Evolutionary conservation across 148 eudicot species (phyloP).

Genomic region (Rhododendron henanense): DNA sequence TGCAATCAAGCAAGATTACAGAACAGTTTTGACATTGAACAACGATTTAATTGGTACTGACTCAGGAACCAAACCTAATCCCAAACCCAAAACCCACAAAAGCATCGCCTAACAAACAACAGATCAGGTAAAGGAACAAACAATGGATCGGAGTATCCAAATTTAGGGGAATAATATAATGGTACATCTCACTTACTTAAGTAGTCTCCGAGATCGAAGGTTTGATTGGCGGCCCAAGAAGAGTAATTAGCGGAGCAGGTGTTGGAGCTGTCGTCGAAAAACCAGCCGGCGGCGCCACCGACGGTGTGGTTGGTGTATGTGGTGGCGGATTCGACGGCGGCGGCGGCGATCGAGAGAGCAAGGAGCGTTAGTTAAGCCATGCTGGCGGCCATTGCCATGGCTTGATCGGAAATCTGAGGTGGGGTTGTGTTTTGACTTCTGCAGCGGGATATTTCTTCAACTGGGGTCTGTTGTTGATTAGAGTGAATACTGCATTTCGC

Average conservation of each 20-base stretch:
- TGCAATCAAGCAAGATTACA: not conserved
- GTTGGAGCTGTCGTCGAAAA: constrained; percentile 41
- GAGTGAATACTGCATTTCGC: not conserved
- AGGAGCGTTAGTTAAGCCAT: constrained; percentile 20
- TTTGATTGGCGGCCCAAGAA: constrained; percentile 56
- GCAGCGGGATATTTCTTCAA: not conserved
- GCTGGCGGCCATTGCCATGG: constrained; percentile 5
- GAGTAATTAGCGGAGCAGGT: constrained; percentile 47
- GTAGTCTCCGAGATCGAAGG: constrained; percentile 30
- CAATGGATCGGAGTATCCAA: not conserved
- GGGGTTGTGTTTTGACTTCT: not conserved
- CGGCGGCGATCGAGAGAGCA: constrained; percentile 16
- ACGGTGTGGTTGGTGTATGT: constrained; percentile 70
- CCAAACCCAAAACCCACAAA: not conserved
- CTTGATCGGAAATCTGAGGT: not conserved
- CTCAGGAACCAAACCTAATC: not conserved
- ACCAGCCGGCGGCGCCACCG: constrained; percentile 64
- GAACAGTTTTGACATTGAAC: not conserved
- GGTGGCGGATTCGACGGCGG: constrained; percentile 22
- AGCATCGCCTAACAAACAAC: not conserved
- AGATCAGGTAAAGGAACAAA: not conserved
- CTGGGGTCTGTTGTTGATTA: not conserved
- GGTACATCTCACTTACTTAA: constrained; percentile 41
- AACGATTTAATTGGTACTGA: not conserved
- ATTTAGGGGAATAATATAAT: not conserved